Conservation (phyloP, 139 green algal species). For the Tetratostichococcus sp. region DNA sequence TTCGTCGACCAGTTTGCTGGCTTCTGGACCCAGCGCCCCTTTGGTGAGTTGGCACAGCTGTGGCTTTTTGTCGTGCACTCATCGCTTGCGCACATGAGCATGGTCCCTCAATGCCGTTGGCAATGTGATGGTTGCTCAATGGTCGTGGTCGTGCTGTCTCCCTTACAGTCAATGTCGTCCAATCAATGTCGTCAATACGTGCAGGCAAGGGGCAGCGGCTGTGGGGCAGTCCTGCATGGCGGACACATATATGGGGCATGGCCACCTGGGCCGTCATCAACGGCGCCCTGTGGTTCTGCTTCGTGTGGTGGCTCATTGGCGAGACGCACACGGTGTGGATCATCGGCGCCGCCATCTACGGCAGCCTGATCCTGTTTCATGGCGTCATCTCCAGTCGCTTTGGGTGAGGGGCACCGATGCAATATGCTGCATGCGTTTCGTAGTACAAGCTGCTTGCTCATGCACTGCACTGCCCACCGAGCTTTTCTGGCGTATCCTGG, state of each 20-base stretch:
- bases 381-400: conserved; percentile 27
- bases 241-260: conserved; percentile 22
- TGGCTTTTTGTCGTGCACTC: too few relatives aligned
- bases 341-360: conserved; percentile 24
- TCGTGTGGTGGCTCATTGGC: conserved; percentile 14
- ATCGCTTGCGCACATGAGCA: too few relatives aligned
- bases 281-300: conserved; percentile 24
- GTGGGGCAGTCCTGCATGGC: conserved; percentile 34
- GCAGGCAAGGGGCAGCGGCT: conserved; percentile 23
- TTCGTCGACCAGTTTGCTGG: conserved; percentile 30
- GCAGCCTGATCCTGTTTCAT: conserved; percentile 29
- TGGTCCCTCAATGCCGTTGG: too few relatives aligned
- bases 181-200: too few relatives aligned
- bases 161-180: too few relatives aligned
- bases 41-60: neutral
- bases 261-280: conserved; percentile 39
- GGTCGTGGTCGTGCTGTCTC: too few relatives aligned
- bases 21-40: conserved; percentile 32
- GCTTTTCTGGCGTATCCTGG: too few relatives aligned
- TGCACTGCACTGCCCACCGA: too few relatives aligned
- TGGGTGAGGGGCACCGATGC: conserved; percentile 1
- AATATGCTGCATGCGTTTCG: too few relatives aligned
- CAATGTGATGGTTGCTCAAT: too few relatives aligned
- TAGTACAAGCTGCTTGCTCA: too few relatives aligned
- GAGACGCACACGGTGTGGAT: conserved; percentile 26